Conservation (phyloP, 2,329 filamentous ascomycete genomes). For the Colletotrichum scovillei region DNA sequence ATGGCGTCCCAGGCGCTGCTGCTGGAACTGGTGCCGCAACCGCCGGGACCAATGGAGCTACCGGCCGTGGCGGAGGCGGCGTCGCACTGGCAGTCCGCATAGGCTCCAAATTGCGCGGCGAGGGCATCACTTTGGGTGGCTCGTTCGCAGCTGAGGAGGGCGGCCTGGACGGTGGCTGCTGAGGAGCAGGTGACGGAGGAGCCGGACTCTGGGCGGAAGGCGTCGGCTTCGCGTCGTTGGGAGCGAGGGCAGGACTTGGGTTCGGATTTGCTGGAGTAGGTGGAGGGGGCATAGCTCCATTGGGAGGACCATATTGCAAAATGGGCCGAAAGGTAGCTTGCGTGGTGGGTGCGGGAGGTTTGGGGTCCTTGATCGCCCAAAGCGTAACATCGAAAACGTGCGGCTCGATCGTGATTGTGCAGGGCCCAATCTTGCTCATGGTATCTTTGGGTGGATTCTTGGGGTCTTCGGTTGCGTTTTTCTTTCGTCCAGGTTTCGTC, state of each 20-base stretch:
- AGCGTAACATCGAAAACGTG: conserved; percentile 83
- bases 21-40: conserved; percentile 32
- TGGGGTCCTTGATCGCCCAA: conserved; percentile 76
- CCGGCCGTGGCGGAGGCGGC: conserved; percentile 13
- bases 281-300: conserved; percentile 69
- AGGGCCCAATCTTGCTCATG: conserved; percentile 79
- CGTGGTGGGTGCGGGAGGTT: conserved; percentile 48
- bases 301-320: conserved; percentile 74
- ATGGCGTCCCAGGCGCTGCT: conserved; percentile 37
- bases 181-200: conserved; percentile 15
- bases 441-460: conserved; percentile 77
- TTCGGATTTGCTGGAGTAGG: conserved; percentile 26
- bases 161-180: conserved; percentile 15
- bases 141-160: conserved; percentile 18
- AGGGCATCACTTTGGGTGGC: background rate
- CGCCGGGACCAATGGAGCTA: conserved; percentile 26
- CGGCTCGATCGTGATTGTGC: conserved; percentile 82
- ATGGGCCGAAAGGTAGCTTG: conserved; percentile 60
- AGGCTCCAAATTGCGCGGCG: conserved; percentile 1
- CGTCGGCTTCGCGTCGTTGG: conserved; percentile 39
- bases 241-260: conserved; percentile 25
- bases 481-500: conserved; percentile 78
- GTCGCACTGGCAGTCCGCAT: conserved; percentile 13
- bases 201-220: conserved; percentile 22
- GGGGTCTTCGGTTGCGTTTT: conserved; percentile 71